A percentile compares a stretch with the other conserved stretches of the same genome.
Evolutionary conservation across 176 grass and related monocot genomes (phyloP).

Genomic region (Juncus inflexus): DNA sequence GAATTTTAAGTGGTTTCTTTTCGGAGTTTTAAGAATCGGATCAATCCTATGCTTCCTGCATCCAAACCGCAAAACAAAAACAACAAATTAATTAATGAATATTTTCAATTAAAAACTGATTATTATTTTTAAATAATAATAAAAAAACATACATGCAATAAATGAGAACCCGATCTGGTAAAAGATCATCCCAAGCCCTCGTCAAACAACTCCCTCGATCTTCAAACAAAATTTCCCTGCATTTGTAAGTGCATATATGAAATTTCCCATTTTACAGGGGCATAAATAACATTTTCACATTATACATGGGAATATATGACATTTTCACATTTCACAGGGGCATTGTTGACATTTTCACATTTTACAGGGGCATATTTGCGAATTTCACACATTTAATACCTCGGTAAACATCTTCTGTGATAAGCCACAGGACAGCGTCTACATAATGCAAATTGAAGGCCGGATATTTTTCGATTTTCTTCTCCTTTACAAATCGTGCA

Average conservation of each 20-base stretch:
- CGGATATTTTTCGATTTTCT: slow-evolving; percentile 40
- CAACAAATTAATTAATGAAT: too few species aligned
- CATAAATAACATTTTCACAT: too few species aligned
- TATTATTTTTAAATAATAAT: background rate
- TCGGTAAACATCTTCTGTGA: slow-evolving; percentile 71
- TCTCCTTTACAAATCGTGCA: slow-evolving; percentile 40
- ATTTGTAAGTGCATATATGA: too few species aligned
- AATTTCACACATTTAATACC: slow-evolving; percentile 26
- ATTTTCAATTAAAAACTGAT: too few species aligned
- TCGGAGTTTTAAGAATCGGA: slow-evolving; percentile 33
- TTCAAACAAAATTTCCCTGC: slow-evolving; percentile 44
- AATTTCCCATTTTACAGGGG: too few species aligned
- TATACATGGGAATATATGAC: too few species aligned
- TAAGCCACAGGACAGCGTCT: slow-evolving; percentile 68
- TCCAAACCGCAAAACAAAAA: slow-evolving; percentile 14
- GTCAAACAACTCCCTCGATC: slow-evolving; percentile 9
- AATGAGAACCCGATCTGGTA: slow-evolving; percentile 54
- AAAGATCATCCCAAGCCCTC: slow-evolving; percentile 68
- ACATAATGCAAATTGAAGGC: slow-evolving; percentile 70
- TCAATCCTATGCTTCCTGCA: slow-evolving; percentile 68
- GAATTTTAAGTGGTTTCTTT: slow-evolving; percentile 56
- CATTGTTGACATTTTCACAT: too few species aligned
- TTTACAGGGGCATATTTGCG: too few species aligned
- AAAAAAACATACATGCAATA: slow-evolving; percentile 60
- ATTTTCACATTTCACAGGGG: too few species aligned